Evolutionary conservation across 2,329 filamentous ascomycete species (phyloP), one percentile per base, ranked within the genome.

Genomic region (Alternaria sp.): DNA sequence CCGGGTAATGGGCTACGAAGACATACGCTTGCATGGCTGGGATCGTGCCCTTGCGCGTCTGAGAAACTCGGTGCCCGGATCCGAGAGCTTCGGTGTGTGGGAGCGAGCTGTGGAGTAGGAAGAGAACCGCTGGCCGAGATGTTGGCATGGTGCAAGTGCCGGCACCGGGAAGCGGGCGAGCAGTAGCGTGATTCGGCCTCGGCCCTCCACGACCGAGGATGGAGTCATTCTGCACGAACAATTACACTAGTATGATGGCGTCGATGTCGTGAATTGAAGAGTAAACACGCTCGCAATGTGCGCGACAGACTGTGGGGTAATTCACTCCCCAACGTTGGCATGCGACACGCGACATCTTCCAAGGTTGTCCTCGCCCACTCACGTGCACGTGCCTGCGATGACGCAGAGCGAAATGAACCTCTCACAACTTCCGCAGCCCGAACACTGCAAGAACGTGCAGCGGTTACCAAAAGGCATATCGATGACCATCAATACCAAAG

Each of bases 381-480:
- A 37, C 15, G 33, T 37, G 33, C 33, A 37, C 37, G 15, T 41
- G 37, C 37, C 37, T 18, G n/a, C n/a, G 37, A 41, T 41, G 37
- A 41, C 37, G 37, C n/a, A 41, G 37, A 41, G 15, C n/a, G n/a
- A 2, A 11, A 41, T 18, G 4, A 1, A 41, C 15, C 15, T 10
- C 33, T 41, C 33, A 41, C 33, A 41, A 10, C 33, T 41, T 41
- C 33, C 33, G 33, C 15, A 41, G 15, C 33, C 15, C 1, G 0
- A 10, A 41, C 37, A 41, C 15, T 10, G n/a, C 37, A 1, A 41
- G 15, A 41, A n/a, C 8, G 33, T 37, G 33, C 15, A 37, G 33
- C 33, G 33, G 2, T 0, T 0, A 0, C 15, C 15, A 1, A n/a
- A 37, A 3, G 1, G 0, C 37, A 41, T 18, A 2, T 18, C 4